Conservation (phyloP, 1,139 yeast species). For the Candida sanyaensis region DNA sequence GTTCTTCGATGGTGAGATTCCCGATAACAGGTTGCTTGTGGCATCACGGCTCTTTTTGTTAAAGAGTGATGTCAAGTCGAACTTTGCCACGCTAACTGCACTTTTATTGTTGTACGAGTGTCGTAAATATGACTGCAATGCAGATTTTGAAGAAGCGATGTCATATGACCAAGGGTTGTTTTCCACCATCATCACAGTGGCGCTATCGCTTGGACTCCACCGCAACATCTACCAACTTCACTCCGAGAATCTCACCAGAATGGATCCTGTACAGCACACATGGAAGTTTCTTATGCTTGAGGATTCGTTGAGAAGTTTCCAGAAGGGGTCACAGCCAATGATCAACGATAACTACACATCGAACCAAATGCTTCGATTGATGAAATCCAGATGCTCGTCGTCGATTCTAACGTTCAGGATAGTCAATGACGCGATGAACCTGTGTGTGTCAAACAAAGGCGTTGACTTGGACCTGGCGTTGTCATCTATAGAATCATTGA, state of each 20-base stretch:
- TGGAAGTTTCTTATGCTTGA: constrained; percentile 5
- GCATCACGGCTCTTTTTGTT: background rate
- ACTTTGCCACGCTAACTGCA: constrained; percentile 1
- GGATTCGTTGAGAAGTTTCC: constrained; percentile 5
- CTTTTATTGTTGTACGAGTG: constrained; percentile 3
- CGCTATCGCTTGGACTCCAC: constrained; percentile 1
- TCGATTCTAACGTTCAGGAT: background rate
- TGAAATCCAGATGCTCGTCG: background rate
- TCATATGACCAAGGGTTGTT: constrained; percentile 4
- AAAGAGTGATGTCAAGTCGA: background rate
- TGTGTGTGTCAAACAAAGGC: background rate
- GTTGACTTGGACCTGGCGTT: background rate
- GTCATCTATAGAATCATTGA: background rate
- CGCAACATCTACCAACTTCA: background rate
- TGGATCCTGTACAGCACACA: background rate
- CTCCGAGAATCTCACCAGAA: background rate
- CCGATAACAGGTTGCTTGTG: background rate
- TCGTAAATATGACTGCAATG: constrained; percentile 3
- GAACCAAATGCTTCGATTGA: background rate
- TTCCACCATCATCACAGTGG: background rate
- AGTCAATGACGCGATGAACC: constrained; percentile 1
- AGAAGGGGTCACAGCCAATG: constrained; percentile 6
- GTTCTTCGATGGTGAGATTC: background rate
- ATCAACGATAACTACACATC: constrained; percentile 1
- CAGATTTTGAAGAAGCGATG: constrained; percentile 4